Conservation (phyloP, 305 asterid genomes). For the Fraxinus dipetala region DNA sequence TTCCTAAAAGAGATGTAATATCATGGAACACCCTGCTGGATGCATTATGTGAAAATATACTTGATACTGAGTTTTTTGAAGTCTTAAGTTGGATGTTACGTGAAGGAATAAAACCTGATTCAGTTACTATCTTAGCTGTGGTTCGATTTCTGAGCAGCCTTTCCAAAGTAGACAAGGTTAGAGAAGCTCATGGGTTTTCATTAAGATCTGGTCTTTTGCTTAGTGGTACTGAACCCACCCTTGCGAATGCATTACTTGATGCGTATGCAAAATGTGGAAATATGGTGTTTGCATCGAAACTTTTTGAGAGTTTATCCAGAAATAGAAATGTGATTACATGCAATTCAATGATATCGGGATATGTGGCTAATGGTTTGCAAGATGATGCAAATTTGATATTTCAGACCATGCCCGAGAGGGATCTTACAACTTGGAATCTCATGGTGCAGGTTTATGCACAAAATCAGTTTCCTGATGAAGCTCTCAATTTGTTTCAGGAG, state of each 20-base stretch:
- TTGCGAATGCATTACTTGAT: constrained; percentile 73
- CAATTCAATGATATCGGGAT: constrained; percentile 74
- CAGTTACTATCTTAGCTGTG: constrained; percentile 55
- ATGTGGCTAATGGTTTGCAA: constrained; percentile 40
- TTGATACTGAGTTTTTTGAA: constrained; percentile 41
- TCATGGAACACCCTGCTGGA: constrained; percentile 84
- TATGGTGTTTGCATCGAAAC: constrained; percentile 49
- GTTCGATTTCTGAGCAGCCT: constrained; percentile 44
- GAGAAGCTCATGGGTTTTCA: constrained; percentile 78
- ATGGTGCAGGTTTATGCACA: constrained; percentile 66
- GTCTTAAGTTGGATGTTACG: constrained; percentile 48
- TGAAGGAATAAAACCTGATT: constrained; percentile 62
- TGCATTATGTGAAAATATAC: constrained; percentile 42
- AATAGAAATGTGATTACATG: constrained; percentile 59
- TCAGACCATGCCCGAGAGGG: constrained; percentile 57
- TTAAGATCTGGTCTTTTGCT: constrained; percentile 44
- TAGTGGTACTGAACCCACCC: constrained; percentile 46
- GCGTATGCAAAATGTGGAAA: constrained; percentile 76
- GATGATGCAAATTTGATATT: constrained; percentile 53
- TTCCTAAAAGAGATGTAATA: constrained; percentile 51
- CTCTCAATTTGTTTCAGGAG: constrained; percentile 53
- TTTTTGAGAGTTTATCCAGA: constrained; percentile 49
- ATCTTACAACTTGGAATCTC: constrained; percentile 73
- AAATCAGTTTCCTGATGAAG: constrained; percentile 56
- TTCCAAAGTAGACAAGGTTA: constrained; percentile 43